These are phyloP conservation scores for Mayamaea pseudoterrestris DNA, from an alignment of 108 stramenopile genomes.

Conservation along the genomic window DNA sequence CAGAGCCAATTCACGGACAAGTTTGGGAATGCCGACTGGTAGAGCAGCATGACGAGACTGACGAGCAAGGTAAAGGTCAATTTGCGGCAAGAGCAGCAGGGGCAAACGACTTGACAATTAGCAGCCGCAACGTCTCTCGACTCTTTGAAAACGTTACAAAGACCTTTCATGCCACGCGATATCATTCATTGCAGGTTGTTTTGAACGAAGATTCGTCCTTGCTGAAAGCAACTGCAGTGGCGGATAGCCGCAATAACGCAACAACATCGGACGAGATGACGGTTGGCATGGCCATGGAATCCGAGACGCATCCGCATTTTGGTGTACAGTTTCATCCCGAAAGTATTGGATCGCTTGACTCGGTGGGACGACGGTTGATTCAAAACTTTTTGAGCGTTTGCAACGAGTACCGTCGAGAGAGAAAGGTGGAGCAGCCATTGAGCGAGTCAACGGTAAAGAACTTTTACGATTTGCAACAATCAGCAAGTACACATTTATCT, in stretches of 20 bases:
- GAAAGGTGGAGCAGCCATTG: no score
- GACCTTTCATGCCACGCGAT: constrained; percentile 63
- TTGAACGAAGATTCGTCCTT: constrained; percentile 4
- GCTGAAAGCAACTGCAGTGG: constrained; percentile 1
- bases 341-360: constrained; percentile 74
- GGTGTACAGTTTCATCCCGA: constrained; percentile 96
- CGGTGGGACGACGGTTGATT: constrained; percentile 36
- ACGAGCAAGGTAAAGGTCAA: neutral
- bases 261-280: constrained; percentile 7
- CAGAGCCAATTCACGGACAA: constrained; percentile 83
- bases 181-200: constrained; percentile 82
- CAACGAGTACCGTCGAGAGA: no score
- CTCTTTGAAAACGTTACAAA: neutral
- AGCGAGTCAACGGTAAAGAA: no score
- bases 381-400: constrained; percentile 69
- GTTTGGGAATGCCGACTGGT: constrained; percentile 34
- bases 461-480: no score
- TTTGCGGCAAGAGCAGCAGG: no score
- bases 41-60: neutral
- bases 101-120: no score
- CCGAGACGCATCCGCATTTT: constrained; percentile 66
- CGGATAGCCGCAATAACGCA: no score
- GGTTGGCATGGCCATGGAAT: constrained; percentile 73
- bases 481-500: no score
- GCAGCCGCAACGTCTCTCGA: no score